A percentile compares a stretch with the other conserved stretches of the same genome.
Conservation (phyloP, 108 stramenopile genomes). For the Parmales sp. region DNA sequence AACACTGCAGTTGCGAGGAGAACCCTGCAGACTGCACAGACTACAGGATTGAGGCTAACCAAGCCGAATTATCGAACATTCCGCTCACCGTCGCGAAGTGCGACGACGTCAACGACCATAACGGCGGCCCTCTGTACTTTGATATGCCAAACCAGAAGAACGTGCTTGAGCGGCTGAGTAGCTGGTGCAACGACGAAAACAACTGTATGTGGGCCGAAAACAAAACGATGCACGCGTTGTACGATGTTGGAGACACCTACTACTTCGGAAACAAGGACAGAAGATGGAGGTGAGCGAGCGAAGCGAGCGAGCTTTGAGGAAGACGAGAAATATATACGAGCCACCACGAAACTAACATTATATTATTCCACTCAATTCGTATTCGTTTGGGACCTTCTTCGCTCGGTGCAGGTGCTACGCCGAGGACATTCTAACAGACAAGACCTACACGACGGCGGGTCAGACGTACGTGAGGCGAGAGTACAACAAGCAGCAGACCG, state of each 20-base stretch:
- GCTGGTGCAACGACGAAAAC: conserved; percentile 2
- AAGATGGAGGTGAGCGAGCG: too few relatives aligned
- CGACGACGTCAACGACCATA: neutral
- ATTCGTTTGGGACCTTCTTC: too few relatives aligned
- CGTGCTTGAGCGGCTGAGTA: neutral
- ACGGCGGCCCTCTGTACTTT: too few relatives aligned
- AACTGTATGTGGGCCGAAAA: neutral
- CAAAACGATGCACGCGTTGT: neutral
- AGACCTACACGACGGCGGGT: too few relatives aligned
- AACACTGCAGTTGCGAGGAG: neutral
- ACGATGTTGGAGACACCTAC: neutral
- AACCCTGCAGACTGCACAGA: neutral
- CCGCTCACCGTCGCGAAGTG: neutral
- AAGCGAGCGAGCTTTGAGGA: too few relatives aligned
- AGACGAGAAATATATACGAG: too few relatives aligned
- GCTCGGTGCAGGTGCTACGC: too few relatives aligned
- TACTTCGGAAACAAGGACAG: neutral
- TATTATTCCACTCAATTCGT: too few relatives aligned
- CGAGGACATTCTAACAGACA: neutral
- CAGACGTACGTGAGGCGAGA: neutral
- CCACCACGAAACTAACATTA: too few relatives aligned
- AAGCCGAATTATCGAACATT: neutral
- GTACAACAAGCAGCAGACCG: neutral
- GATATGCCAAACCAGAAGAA: neutral
- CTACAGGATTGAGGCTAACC: neutral